Evolutionary conservation across 768 basidiomycete species (phyloP).

Genomic region (Termitomyces sp.): DNA sequence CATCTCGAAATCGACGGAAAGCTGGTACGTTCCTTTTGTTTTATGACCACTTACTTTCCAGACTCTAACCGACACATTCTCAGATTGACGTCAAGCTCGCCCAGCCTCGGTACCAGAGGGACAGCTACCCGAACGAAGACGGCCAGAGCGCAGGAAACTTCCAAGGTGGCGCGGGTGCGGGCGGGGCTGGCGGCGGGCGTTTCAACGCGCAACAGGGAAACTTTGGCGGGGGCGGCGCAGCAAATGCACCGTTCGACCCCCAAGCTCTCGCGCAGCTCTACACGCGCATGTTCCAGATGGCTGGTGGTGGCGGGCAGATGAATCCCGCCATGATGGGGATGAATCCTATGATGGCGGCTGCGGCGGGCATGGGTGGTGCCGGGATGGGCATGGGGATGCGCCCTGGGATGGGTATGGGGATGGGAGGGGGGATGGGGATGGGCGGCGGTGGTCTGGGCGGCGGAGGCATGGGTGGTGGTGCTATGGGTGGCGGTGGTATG

Average conservation of each 20-base stretch:
- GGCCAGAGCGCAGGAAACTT: conserved; percentile 24
- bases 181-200: background rate
- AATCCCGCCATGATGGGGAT: conserved; percentile 57
- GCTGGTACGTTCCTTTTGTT: conserved; percentile 45
- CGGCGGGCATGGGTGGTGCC: conserved; percentile 8
- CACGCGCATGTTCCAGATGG: conserved; percentile 92
- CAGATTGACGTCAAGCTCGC: conserved; percentile 98
- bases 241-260: conserved; percentile 79
- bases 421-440: conserved; percentile 34
- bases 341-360: conserved; percentile 26
- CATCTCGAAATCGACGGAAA: conserved; percentile 94
- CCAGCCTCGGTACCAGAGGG: conserved; percentile 82
- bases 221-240: conserved; percentile 27
- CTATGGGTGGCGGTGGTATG: conserved; percentile 32
- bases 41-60: background rate
- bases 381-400: conserved; percentile 9
- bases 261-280: conserved; percentile 91
- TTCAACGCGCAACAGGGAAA: conserved; percentile 36
- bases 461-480: conserved; percentile 34
- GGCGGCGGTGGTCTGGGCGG: conserved; percentile 28
- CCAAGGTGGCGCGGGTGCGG: conserved; percentile 13
- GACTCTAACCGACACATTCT: background rate
- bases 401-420: conserved; percentile 35
- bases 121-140: conserved; percentile 54
- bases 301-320: conserved; percentile 52